These are phyloP conservation scores for Stachybotrys elegans DNA, from an alignment of 2,329 filamentous ascomycete genomes.

Conservation along the genomic window DNA sequence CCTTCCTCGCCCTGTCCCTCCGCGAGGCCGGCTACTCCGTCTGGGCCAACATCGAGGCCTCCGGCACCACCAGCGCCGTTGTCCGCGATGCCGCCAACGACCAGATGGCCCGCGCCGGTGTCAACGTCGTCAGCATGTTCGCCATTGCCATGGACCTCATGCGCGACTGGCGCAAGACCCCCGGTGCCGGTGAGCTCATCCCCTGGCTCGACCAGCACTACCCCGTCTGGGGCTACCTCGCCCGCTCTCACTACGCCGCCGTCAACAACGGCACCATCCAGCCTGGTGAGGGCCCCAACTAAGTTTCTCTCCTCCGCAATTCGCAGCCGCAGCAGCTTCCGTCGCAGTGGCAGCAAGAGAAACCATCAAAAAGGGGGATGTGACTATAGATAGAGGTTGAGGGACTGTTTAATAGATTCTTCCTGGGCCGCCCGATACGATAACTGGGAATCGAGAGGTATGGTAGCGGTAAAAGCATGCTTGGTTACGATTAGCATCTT, in stretches of 20 bases:
- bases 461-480: too few relatives aligned
- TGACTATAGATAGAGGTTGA: too few relatives aligned
- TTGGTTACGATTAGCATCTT: too few relatives aligned
- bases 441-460: too few relatives aligned
- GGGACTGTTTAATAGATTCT: too few relatives aligned
- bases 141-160: conserved; percentile 63
- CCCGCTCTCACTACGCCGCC: conserved; percentile 56
- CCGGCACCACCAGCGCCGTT: conserved; percentile 58
- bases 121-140: conserved; percentile 59
- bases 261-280: conserved; percentile 54
- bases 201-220: conserved; percentile 61
- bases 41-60: conserved; percentile 68
- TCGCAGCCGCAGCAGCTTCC: too few relatives aligned
- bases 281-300: conserved; percentile 41
- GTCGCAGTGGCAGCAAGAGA: too few relatives aligned
- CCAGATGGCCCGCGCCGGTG: conserved; percentile 62
- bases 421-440: too few relatives aligned
- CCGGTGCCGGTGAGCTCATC: conserved; percentile 50
- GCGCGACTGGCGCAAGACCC: conserved; percentile 60
- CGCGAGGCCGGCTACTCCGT: conserved; percentile 67
- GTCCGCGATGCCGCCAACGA: conserved; percentile 61
- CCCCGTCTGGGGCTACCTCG: conserved; percentile 60
- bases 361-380: too few relatives aligned
- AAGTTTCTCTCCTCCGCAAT: too few relatives aligned
- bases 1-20: conserved; percentile 69